These are phyloP conservation scores for Angophora floribunda DNA, from an alignment of 345 rosid species.

Conservation along the genomic window DNA sequence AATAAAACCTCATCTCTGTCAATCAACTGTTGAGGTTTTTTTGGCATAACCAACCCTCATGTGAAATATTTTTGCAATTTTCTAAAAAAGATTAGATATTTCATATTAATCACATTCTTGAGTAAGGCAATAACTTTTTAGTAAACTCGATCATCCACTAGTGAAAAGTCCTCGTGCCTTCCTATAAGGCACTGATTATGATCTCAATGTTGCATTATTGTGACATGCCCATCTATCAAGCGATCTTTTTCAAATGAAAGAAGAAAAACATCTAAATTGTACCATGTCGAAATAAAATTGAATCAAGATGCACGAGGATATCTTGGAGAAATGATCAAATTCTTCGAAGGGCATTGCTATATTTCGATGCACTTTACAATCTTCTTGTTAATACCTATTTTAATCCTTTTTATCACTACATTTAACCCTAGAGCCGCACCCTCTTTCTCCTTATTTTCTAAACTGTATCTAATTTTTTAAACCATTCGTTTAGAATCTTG, in stretches of 20 bases:
- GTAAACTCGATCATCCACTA: background rate
- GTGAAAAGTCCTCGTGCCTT: background rate
- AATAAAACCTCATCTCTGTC: too few species aligned
- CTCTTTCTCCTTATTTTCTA: background rate
- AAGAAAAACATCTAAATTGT: background rate
- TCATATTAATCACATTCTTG: background rate
- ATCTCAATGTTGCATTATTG: background rate
- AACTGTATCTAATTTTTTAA: background rate
- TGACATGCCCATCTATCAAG: fast-evolving
- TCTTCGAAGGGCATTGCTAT: too few species aligned
- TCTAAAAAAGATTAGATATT: too few species aligned
- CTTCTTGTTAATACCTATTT: too few species aligned
- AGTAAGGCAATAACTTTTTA: background rate
- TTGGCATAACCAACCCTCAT: background rate
- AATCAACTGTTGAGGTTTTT: too few species aligned
- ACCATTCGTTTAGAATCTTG: background rate
- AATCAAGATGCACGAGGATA: too few species aligned
- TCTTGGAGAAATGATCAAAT: too few species aligned
- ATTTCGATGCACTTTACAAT: too few species aligned
- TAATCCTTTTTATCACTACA: too few species aligned
- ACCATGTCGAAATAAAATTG: too few species aligned
- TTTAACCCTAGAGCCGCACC: too few species aligned
- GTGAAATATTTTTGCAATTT: background rate
- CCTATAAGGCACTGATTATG: background rate
- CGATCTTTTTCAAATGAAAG: background rate